These are phyloP conservation scores for Cystofilobasidium ferigula DNA, from an alignment of 768 basidiomycete genomes.

Conservation along the genomic window DNA sequence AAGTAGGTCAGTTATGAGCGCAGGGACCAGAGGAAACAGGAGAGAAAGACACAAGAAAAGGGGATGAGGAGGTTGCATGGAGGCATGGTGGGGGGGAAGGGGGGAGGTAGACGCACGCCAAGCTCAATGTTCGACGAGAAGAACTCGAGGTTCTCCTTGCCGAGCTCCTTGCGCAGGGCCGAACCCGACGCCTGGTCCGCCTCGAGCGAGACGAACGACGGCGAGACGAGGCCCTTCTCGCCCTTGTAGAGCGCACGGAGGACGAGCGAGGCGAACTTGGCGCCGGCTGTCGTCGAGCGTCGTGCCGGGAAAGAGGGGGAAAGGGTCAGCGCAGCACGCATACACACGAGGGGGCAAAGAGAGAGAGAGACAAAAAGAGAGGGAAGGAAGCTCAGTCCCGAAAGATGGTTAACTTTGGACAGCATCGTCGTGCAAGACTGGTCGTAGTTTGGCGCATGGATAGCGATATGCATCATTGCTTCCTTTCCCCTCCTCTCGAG, in stretches of 20 bases:
- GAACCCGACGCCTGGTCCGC: constrained; percentile 55
- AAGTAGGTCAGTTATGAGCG: not conserved
- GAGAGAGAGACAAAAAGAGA: not conserved
- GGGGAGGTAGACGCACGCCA: constrained; percentile 51
- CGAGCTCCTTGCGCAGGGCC: constrained; percentile 69
- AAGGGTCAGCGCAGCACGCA: not conserved
- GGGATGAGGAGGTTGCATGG: not conserved
- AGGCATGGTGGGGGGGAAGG: not conserved
- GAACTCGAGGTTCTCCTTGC: constrained; percentile 70
- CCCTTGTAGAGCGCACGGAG: constrained; percentile 62
- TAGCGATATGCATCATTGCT: not conserved
- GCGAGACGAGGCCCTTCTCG: constrained; percentile 73
- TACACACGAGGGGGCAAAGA: not conserved
- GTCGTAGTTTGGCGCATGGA: not conserved
- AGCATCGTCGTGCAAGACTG: not conserved
- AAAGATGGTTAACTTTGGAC: constrained; percentile 4
- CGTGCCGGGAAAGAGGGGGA: not conserved
- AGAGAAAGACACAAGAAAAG: not conserved
- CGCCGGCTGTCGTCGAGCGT: constrained; percentile 51
- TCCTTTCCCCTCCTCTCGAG: not conserved
- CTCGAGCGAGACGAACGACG: constrained; percentile 66
- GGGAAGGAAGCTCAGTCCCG: constrained; percentile 6
- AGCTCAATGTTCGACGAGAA: constrained; percentile 93
- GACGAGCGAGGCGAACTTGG: constrained; percentile 55
- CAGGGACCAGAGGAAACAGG: not conserved